Percentiles rank a stretch among this genome's conserved stretches.
Conservation (phyloP, 2,329 filamentous ascomycete genomes). For the Alternaria arbusti region DNA sequence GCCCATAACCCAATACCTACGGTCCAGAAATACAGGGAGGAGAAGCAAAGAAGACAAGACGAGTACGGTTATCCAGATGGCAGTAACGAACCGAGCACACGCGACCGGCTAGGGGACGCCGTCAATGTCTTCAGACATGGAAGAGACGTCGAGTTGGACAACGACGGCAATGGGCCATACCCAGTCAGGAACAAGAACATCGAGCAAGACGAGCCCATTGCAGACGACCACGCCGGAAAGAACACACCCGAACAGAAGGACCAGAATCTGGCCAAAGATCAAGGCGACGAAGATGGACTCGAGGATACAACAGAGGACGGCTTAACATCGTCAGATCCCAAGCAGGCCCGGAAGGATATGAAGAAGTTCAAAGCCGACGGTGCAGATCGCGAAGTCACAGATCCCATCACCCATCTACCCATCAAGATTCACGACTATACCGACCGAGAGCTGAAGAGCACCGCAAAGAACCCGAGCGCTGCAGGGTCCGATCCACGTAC, state of each 20-base stretch:
- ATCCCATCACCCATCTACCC: slow-evolving; percentile 74
- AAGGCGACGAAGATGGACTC: slow-evolving; percentile 28
- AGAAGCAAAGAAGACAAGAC: slow-evolving; percentile 52
- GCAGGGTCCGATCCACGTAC: slow-evolving; percentile 50
- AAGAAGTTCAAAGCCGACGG: slow-evolving; percentile 57
- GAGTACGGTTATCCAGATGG: slow-evolving; percentile 35
- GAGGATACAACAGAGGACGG: slow-evolving; percentile 55
- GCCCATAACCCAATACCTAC: slow-evolving; percentile 55
- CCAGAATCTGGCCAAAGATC: slow-evolving; percentile 22
- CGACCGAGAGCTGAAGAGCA: slow-evolving; percentile 62
- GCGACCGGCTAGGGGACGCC: slow-evolving; percentile 46
- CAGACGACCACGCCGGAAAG: slow-evolving; percentile 43
- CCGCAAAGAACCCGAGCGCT: slow-evolving; percentile 54
- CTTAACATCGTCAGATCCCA: slow-evolving; percentile 49
- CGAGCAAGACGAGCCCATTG: slow-evolving; percentile 32
- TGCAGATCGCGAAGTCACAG: slow-evolving; percentile 68
- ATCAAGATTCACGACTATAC: slow-evolving; percentile 73
- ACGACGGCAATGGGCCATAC: slow-evolving; percentile 41
- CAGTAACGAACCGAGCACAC: slow-evolving; percentile 38
- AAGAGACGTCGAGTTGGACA: slow-evolving; percentile 29
- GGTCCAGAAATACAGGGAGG: slow-evolving; percentile 54
- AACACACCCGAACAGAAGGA: slow-evolving; percentile 17
- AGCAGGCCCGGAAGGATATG: slow-evolving; percentile 57
- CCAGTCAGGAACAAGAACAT: slow-evolving; percentile 46
- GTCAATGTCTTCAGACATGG: slow-evolving; percentile 44